Percentiles rank a stretch among this genome's conserved stretches.
Conservation (phyloP, 164 flowering plant species). For the Piper longum region DNA sequence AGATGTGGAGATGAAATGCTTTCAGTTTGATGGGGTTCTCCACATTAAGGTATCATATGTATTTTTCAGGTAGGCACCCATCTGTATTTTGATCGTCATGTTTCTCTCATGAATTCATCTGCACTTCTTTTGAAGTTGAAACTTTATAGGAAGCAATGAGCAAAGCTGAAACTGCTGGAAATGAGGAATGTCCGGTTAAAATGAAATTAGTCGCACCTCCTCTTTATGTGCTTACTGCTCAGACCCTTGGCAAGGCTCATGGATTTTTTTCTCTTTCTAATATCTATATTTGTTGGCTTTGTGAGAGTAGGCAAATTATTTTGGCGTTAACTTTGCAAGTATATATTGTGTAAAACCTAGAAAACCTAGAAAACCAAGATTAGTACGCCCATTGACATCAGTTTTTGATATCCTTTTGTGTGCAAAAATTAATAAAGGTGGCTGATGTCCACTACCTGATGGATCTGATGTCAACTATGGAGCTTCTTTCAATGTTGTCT, state of each 20-base stretch:
- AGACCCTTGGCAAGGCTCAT: conserved; percentile 86
- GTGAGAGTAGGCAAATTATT: background rate
- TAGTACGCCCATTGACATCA: too few species aligned
- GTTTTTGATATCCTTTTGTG: too few species aligned
- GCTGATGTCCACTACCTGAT: too few species aligned
- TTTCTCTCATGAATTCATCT: too few species aligned
- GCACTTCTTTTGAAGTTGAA: conserved; percentile 2
- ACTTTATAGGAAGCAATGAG: conserved; percentile 80
- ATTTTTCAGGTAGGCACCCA: background rate
- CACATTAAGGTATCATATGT: conserved; percentile 57
- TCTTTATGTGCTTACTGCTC: conserved; percentile 86
- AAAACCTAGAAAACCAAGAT: too few species aligned
- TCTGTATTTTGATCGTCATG: background rate
- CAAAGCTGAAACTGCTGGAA: conserved; percentile 92
- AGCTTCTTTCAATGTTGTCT: too few species aligned
- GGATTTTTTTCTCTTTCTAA: background rate
- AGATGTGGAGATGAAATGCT: conserved; percentile 93
- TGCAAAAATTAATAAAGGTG: too few species aligned
- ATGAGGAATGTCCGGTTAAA: conserved; percentile 86
- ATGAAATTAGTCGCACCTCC: conserved; percentile 93
- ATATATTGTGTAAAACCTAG: too few species aligned
- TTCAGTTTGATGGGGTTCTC: conserved; percentile 96
- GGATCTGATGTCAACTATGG: too few species aligned
- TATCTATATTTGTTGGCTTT: too few species aligned
- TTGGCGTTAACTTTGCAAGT: too few species aligned